Conservation (phyloP, 2,329 filamentous ascomycete genomes). For the Xylariaceae sp. region DNA sequence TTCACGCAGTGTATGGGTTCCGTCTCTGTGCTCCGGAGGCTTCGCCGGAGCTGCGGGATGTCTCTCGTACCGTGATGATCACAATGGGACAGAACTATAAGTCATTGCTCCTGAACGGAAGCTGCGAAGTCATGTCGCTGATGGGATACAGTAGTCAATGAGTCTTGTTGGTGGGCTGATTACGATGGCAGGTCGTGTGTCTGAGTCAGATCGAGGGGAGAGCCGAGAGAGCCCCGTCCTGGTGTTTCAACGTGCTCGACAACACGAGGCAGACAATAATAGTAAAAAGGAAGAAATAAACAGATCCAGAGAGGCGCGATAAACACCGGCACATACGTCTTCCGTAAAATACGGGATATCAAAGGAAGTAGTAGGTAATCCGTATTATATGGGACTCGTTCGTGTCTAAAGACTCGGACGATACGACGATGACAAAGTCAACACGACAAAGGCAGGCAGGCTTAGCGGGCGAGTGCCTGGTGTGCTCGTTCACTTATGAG, state of each 20-base stretch:
- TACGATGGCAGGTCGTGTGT: not conserved
- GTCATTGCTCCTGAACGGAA: not conserved
- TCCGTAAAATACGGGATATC: not conserved
- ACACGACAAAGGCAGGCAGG: not conserved
- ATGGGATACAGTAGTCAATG: not conserved
- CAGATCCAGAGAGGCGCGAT: too few relatives aligned
- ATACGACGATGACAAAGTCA: too few relatives aligned
- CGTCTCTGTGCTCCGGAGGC: too few relatives aligned
- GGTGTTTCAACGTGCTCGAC: not conserved
- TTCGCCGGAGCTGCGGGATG: not conserved
- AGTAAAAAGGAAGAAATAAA: not conserved
- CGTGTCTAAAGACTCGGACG: not conserved
- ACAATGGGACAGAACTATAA: not conserved
- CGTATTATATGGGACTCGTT: not conserved
- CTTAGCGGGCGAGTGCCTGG: not conserved
- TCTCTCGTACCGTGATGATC: not conserved
- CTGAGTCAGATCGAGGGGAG: not conserved
- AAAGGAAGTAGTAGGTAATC: not conserved
- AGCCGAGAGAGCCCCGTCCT: not conserved
- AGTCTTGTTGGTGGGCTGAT: not conserved
- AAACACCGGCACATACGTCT: not conserved
- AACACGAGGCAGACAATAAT: constrained; percentile 5
- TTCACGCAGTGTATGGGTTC: not conserved
- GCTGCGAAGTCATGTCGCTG: not conserved
- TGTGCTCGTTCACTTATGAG: not conserved